Evolutionary conservation across 805 yeast genomes (phyloP).

Genomic region (Cyberlindnera suaveolens): DNA sequence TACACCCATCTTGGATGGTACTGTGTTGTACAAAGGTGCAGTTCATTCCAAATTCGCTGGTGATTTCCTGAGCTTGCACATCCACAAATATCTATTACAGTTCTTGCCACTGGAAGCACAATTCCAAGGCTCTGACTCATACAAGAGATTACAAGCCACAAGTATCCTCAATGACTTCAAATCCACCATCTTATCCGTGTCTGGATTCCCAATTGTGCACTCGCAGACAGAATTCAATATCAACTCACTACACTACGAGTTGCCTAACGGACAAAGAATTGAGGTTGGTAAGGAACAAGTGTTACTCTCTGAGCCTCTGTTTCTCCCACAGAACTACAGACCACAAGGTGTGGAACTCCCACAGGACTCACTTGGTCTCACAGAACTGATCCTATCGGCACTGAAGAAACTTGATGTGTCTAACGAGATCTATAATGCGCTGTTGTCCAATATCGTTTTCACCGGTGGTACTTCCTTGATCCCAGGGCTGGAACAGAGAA

Average conservation of each 20-base stretch:
- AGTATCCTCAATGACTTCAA: constrained; percentile 45
- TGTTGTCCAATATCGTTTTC: constrained; percentile 61
- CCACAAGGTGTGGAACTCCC: constrained; percentile 29
- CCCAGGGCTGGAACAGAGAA: constrained; percentile 64
- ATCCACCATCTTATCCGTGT: constrained; percentile 31
- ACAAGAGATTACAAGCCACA: constrained; percentile 31
- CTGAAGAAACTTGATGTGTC: constrained; percentile 38
- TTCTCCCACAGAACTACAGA: constrained; percentile 53
- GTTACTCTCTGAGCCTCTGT: constrained; percentile 59
- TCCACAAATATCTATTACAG: constrained; percentile 40
- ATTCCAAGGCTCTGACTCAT: constrained; percentile 30
- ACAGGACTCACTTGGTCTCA: constrained; percentile 22
- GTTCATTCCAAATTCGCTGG: constrained; percentile 75
- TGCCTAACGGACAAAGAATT: constrained; percentile 48
- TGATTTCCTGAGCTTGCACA: constrained; percentile 68
- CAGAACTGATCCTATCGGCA: constrained; percentile 33
- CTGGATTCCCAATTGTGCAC: constrained; percentile 34
- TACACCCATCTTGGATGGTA: constrained; percentile 75
- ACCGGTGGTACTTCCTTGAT: constrained; percentile 69
- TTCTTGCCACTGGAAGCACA: constrained; percentile 20
- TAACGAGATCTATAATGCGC: constrained; percentile 32
- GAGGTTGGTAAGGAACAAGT: constrained; percentile 48
- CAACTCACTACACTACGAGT: constrained; percentile 42
- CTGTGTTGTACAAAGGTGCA: constrained; percentile 57
- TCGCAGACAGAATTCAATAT: constrained; percentile 28